Evolutionary conservation across 257 asterid genomes (phyloP), one percentile per base, ranked within the genome.

Genomic region (Leonotis leonurus): DNA sequence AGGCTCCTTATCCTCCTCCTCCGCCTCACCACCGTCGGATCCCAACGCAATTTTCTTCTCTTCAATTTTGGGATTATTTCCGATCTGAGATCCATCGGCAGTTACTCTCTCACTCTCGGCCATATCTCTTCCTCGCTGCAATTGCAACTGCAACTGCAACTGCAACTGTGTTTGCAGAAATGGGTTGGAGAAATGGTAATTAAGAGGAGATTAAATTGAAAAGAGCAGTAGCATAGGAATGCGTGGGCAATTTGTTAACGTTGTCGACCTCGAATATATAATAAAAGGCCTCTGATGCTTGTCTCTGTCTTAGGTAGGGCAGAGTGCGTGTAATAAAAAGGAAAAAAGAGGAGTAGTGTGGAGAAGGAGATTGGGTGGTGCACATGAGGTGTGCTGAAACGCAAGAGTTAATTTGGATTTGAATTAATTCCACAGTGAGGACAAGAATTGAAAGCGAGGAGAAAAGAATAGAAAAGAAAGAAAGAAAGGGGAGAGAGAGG

Each of bases 1-100:
- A 3, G 82, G 76, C 56, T 86, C 80, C 1, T 64, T 53, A 3
- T 41, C 61, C 10, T 41, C 48, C 5, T 72, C 80, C 6, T 72
- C 75, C 17, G 66, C 67, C 20, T 63, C 70, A 16, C n/a, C n/a
- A n/a, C n/a, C n/a, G n/a, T n/a, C n/a, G n/a, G n/a, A n/a, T n/a
- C n/a, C n/a, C n/a, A n/a, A n/a, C n/a, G n/a, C n/a, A n/a, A n/a
- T n/a, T n/a, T n/a, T n/a, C n/a, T n/a, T n/a, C n/a, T n/a, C n/a
- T n/a, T 51, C 49, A 13, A 21, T 36, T 25, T 57, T 21, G 6
- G 10, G 25, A 10, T 4, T 18, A n/a, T n/a, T n/a, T n/a, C n/a
- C n/a, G 26, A 16, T 53, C 41, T 16, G 40, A 16, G 62, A 56
- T 35, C 62, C 62, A 35, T 57, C 49, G 9, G 79, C 81, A 52